phyloP scores from a whole-genome alignment of 306 rosid genomes.

The Urtica urens region DNA sequence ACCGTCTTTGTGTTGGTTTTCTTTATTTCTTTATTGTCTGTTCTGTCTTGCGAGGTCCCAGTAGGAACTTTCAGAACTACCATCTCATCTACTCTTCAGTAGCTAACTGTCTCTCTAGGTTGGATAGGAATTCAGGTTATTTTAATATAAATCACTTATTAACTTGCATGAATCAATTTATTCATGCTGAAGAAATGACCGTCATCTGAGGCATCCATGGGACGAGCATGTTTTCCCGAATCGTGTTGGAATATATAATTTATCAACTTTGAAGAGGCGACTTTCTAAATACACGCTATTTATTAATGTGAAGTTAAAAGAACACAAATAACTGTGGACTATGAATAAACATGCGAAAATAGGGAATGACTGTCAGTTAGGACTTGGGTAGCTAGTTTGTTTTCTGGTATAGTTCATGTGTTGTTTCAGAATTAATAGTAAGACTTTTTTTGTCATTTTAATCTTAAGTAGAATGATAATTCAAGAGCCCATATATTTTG shows the following conservation, averaged over 20 bases:
- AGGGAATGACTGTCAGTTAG: constrained; percentile 1
- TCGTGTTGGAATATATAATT: constrained; percentile 28
- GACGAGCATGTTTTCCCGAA: constrained; percentile 39
- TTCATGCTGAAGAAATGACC: constrained; percentile 10
- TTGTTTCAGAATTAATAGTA: constrained; percentile 6
- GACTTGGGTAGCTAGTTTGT: neutral
- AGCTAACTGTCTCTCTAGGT: constrained; percentile 46
- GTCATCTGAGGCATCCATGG: constrained; percentile 22
- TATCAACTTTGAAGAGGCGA: constrained; percentile 15
- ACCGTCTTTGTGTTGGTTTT: constrained; percentile 10
- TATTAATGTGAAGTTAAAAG: constrained; percentile 13
- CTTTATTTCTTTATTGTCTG: constrained; percentile 14
- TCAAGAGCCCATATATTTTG: constrained; percentile 9
- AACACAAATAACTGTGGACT: constrained; percentile 11
- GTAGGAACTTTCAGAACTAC: constrained; percentile 25
- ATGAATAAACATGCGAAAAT: neutral
- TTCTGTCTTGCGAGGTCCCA: constrained; percentile 16
- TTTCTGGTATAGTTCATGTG: constrained; percentile 3
- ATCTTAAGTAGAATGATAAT: constrained; percentile 5
- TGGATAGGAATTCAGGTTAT: constrained; percentile 18
- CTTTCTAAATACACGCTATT: constrained; percentile 19
- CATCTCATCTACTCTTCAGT: constrained; percentile 57
- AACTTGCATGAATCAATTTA: constrained; percentile 9
- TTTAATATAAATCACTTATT: constrained; percentile 2
- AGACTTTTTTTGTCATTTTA: constrained; percentile 6